phyloP scores from a whole-genome alignment of 106 monocot species.

The Acanthochlamys bracteata region DNA sequence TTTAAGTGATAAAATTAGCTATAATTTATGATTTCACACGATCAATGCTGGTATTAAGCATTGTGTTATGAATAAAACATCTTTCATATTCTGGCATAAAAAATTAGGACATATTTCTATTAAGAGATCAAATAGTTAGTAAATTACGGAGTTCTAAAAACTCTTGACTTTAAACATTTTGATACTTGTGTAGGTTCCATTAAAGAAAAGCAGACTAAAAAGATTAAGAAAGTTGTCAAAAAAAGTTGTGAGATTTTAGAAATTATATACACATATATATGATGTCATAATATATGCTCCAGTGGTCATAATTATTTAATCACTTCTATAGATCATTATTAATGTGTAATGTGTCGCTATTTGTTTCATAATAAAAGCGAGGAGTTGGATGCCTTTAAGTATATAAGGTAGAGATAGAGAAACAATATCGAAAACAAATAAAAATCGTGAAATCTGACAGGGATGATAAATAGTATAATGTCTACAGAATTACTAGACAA shows the following conservation, averaged over 20 bases:
- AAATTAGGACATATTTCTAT: constrained; percentile 1
- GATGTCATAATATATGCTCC: background rate
- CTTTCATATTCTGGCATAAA: constrained; percentile 1
- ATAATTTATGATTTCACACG: background rate
- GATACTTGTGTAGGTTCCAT: constrained; percentile 8
- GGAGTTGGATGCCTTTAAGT: background rate
- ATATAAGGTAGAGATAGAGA: background rate
- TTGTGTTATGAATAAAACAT: background rate
- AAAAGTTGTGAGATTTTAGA: background rate
- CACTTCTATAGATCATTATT: constrained; percentile 6
- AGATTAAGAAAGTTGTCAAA: background rate
- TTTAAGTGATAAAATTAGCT: background rate
- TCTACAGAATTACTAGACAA: background rate
- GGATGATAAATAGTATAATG: constrained; percentile 4
- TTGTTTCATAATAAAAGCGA: constrained; percentile 4
- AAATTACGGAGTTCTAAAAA: background rate
- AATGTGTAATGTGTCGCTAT: background rate
- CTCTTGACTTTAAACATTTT: constrained; percentile 8
- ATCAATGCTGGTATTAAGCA: constrained; percentile 4
- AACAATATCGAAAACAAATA: background rate
- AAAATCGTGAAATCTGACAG: constrained; percentile 3
- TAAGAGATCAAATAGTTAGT: constrained; percentile 1
- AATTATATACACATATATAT: constrained; percentile 8
- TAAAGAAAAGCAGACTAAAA: constrained; percentile 7
- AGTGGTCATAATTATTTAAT: constrained; percentile 3